These are phyloP conservation scores for Clathrospora elynae DNA, from an alignment of 2,329 filamentous ascomycete genomes.

Conservation along the genomic window DNA sequence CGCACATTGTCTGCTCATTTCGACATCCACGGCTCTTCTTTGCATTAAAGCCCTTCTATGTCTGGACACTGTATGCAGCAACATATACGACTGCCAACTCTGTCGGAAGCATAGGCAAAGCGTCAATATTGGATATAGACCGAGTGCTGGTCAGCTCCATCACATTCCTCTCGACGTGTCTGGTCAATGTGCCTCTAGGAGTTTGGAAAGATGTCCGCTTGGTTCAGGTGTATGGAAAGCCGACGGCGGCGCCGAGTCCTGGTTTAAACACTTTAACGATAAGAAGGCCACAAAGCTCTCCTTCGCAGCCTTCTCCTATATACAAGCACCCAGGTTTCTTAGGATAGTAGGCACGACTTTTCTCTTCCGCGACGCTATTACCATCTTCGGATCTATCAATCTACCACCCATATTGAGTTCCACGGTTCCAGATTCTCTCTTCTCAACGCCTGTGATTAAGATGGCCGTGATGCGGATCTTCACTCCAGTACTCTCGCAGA, in stretches of 20 bases:
- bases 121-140: slow-evolving; percentile 17
- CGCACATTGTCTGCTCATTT: slow-evolving; percentile 27
- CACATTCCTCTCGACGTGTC: slow-evolving; percentile 34
- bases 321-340: slow-evolving; percentile 17
- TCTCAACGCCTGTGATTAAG: slow-evolving; percentile 23
- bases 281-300: not conserved
- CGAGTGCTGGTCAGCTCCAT: slow-evolving; percentile 25
- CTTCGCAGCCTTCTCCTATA: slow-evolving; percentile 1
- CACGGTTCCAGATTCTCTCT: slow-evolving; percentile 22
- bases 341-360: slow-evolving; percentile 30
- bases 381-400: slow-evolving; percentile 40
- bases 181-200: slow-evolving; percentile 35
- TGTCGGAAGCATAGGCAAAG: slow-evolving; percentile 25
- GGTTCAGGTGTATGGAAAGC: slow-evolving; percentile 32
- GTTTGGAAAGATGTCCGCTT: slow-evolving; percentile 41
- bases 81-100: slow-evolving; percentile 37
- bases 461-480: slow-evolving; percentile 33
- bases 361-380: slow-evolving; percentile 37
- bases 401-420: slow-evolving; percentile 32
- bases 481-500: slow-evolving; percentile 37
- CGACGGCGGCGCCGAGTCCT: slow-evolving; percentile 3
- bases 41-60: slow-evolving; percentile 32
- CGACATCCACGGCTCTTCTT: slow-evolving; percentile 33
- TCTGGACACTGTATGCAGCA: slow-evolving; percentile 37
- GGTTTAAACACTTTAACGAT: not conserved